Base-by-base conservation (phyloP, 73 alveolate species). In the Uronychia binucleata region DNA sequence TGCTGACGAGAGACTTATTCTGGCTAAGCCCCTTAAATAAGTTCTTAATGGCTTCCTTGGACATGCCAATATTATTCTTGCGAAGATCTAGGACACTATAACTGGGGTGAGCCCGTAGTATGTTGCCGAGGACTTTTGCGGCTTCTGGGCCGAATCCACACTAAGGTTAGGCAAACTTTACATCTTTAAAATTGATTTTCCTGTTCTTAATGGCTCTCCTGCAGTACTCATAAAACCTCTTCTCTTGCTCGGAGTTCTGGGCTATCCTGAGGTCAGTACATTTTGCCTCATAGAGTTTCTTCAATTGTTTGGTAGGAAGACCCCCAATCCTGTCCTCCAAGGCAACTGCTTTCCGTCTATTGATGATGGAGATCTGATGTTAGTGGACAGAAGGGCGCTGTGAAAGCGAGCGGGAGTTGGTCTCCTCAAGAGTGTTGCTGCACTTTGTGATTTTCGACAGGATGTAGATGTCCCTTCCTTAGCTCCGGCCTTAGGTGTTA, bases 111-210 rank as follows among this genome's bases (percentile, higher is more conserved):
- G 85, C 31, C 59, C 34, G 58, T 1, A 79, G 77, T 8, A 88
- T 83, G 30, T 83, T 28, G n/a, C 87, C 78, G 29, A 88, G 46
- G 28, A 88, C 91, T 27, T 30, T 77, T 0, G 91, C 87, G 27
- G 84, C 34, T 29, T 81, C 83, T 1, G 33, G 83, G 1, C 94
- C 94, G 29, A 88, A 74, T 25, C 94, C 94, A 32, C 91, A 83
- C 67, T 46, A 46, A 46, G 67, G 5, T 46, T 46, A 46, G n/a
- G 19, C 5, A 19, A 19, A 46, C n/a, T 11, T 11, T 46, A 46
- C 67, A 26, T 88, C 94, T 75, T 89, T 82, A 83, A 88, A 78
- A 11, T 75, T 77, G 31, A 83, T 83, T 67, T 67, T 88, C 34
- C 94, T 34, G 31, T 79, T 28, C 13, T 30, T 77, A 35, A 88